Conservation (phyloP, 306 rosid species). For the Cercis canadensis region DNA sequence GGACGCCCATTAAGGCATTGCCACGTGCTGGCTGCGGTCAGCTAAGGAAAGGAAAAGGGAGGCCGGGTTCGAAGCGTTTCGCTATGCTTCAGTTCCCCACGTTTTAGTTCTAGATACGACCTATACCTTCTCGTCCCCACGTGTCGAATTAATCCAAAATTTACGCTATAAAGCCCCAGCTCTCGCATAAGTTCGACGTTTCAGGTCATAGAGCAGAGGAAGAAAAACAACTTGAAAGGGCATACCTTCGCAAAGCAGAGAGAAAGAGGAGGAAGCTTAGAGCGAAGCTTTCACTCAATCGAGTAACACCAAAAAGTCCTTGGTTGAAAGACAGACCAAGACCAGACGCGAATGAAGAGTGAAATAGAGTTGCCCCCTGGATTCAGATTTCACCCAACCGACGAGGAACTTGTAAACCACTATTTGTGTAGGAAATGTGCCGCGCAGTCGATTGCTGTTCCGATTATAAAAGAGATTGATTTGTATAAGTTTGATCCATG, state of each 20-base stretch:
- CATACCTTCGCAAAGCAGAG: not conserved
- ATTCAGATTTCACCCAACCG: constrained; percentile 96
- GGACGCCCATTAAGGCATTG: not conserved
- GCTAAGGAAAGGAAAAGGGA: not conserved
- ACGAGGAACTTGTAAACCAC: constrained; percentile 82
- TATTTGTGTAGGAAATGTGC: constrained; percentile 81
- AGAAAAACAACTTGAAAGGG: not conserved
- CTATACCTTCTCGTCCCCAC: constrained; percentile 39
- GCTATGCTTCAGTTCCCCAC: not conserved
- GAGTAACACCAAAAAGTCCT: not conserved
- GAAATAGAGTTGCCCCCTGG: constrained; percentile 79
- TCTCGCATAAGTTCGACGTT: constrained; percentile 10
- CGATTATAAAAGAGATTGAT: constrained; percentile 85
- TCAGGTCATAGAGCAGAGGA: not conserved
- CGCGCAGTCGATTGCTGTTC: constrained; percentile 64
- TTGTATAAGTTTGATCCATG: constrained; percentile 92
- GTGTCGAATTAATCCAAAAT: constrained; percentile 22
- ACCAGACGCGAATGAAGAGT: constrained; percentile 47
- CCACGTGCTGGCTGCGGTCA: constrained; percentile 49
- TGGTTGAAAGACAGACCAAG: not conserved
- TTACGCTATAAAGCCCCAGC: constrained; percentile 33
- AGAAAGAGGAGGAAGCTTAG: not conserved
- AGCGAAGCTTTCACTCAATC: not conserved
- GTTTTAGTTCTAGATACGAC: constrained; percentile 16
- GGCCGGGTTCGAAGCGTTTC: not conserved